Conservation (phyloP, 164 flowering plant genomes). For the Chimonanthus salicifolius region DNA sequence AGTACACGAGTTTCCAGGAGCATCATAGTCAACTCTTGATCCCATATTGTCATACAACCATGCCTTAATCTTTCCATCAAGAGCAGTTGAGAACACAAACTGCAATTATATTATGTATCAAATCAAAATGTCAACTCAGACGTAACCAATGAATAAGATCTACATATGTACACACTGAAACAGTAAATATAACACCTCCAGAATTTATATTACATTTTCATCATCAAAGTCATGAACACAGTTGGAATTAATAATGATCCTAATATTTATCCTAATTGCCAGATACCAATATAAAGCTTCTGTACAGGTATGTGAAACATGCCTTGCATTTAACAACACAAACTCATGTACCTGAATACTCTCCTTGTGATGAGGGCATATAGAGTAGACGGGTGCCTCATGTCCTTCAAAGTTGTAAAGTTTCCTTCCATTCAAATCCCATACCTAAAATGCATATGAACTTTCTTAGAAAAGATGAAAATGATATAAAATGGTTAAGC, state of each 20-base stretch:
- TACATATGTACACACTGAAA: background rate
- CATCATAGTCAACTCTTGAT: constrained; percentile 92
- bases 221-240: too few species aligned
- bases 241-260: too few species aligned
- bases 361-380: constrained; percentile 91
- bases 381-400: constrained; percentile 82
- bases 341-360: constrained; percentile 60
- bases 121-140: background rate
- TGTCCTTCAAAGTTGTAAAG: constrained; percentile 82
- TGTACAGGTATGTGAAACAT: too few species aligned
- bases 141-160: background rate
- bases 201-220: too few species aligned
- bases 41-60: constrained; percentile 92
- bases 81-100: constrained; percentile 90
- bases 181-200: too few species aligned
- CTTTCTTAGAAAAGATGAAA: background rate
- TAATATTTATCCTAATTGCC: too few species aligned
- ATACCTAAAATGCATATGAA: constrained; percentile 51
- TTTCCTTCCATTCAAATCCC: constrained; percentile 70
- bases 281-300: too few species aligned
- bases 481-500: background rate
- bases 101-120: constrained; percentile 23
- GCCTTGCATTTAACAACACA: background rate
- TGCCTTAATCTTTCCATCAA: constrained; percentile 93
- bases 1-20: constrained; percentile 82